phyloP scores from a whole-genome alignment of 768 basidiomycete species.

The Termitomyces sp. region DNA sequence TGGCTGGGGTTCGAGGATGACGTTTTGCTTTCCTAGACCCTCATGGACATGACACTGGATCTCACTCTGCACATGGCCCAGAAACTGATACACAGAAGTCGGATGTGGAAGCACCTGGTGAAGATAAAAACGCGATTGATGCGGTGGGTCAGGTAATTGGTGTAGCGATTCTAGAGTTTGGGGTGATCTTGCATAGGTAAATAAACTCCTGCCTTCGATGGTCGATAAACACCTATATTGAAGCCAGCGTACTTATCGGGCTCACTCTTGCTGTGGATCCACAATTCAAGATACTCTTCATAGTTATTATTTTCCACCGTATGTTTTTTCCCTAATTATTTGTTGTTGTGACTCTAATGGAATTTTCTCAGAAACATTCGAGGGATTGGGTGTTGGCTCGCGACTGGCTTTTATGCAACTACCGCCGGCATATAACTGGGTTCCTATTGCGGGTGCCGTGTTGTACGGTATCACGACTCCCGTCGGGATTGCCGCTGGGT shows the following conservation, averaged over 20 bases:
- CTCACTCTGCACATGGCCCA: conserved; percentile 68
- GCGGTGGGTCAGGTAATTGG: conserved; percentile 74
- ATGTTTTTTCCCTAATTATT: conserved; percentile 25
- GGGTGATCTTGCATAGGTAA: conserved; percentile 81
- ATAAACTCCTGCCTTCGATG: neutral
- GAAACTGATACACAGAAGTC: conserved; percentile 26
- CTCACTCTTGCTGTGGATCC: conserved; percentile 88
- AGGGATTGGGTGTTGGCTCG: conserved; percentile 90
- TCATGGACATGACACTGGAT: conserved; percentile 59
- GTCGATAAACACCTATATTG: neutral
- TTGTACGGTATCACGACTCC: conserved; percentile 81
- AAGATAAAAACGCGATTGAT: conserved; percentile 10
- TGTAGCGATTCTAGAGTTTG: conserved; percentile 90
- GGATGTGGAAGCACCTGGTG: neutral
- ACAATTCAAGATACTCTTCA: conserved; percentile 79
- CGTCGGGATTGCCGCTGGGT: conserved; percentile 81
- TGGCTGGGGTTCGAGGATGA: neutral
- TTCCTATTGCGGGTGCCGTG: conserved; percentile 56
- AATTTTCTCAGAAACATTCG: conserved; percentile 71
- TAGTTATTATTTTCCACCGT: conserved; percentile 93
- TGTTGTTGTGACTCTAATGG: neutral
- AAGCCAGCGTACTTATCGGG: conserved; percentile 71
- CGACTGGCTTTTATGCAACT: conserved; percentile 77
- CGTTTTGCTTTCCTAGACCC: conserved; percentile 36
- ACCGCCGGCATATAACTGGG: conserved; percentile 44